Percentiles rank a stretch among this genome's conserved stretches.
phyloP scores from a whole-genome alignment of 2,329 filamentous ascomycete genomes.

The Fusarium cicatricum region DNA sequence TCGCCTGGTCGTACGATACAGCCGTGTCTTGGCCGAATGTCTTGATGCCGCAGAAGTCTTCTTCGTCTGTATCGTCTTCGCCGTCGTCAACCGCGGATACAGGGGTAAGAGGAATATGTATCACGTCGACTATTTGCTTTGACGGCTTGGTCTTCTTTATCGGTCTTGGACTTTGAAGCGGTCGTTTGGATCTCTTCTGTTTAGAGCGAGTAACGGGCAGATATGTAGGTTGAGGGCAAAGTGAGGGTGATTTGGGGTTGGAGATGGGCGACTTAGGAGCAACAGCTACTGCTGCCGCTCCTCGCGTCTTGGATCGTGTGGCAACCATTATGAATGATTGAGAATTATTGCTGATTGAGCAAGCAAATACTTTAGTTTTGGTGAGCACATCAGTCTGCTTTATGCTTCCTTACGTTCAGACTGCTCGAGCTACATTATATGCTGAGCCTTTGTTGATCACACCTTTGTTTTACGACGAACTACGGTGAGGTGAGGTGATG shows the following conservation, averaged over 20 bases:
- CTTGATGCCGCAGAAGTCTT: not conserved
- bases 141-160: constrained; percentile 6
- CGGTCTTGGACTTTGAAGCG: not conserved
- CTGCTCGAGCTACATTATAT: not conserved
- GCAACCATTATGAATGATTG: constrained; percentile 7
- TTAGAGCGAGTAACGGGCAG: not conserved
- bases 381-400: not conserved
- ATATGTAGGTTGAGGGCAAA: not conserved
- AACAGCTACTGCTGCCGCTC: not conserved
- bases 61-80: not conserved
- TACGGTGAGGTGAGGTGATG: too few species aligned
- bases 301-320: not conserved
- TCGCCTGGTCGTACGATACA: not conserved
- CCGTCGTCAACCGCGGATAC: not conserved
- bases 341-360: not conserved
- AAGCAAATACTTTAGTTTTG: not conserved
- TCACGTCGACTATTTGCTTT: not conserved
- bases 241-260: not conserved
- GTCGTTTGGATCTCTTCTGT: constrained; percentile 7
- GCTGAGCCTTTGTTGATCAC: not conserved
- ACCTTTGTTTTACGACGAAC: not conserved
- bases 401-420: not conserved
- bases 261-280: not conserved
- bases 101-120: not conserved
- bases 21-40: constrained; percentile 13